Percentiles rank a stretch among this genome's conserved stretches.
These are phyloP conservation scores for Citropsis articulata DNA, from an alignment of 345 rosid species.

Conservation along the genomic window DNA sequence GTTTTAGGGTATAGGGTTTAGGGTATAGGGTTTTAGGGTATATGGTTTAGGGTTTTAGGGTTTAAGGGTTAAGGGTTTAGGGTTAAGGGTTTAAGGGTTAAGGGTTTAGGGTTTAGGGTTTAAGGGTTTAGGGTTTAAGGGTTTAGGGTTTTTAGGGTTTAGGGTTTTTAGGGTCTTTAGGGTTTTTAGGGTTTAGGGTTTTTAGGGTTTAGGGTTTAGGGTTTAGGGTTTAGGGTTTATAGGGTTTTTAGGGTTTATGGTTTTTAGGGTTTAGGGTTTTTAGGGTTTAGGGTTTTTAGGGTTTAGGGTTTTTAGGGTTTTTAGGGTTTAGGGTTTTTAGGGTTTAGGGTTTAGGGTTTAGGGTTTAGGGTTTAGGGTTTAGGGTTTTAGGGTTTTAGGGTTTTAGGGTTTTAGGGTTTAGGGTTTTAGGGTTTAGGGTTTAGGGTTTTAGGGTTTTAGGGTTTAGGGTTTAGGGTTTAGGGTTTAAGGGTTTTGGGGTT, in stretches of 20 bases:
- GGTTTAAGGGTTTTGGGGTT: too few species aligned
- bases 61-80: background rate
- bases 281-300: background rate
- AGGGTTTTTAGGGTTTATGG: background rate
- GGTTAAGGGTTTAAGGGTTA: background rate
- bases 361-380: too few species aligned
- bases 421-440: too few species aligned
- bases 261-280: background rate
- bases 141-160: background rate
- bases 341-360: too few species aligned
- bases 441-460: too few species aligned
- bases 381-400: too few species aligned
- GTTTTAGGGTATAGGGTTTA: conserved; percentile 6
- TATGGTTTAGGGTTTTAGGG: background rate
- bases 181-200: background rate
- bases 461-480: too few species aligned
- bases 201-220: background rate
- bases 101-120: background rate
- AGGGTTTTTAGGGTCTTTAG: too few species aligned
- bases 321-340: too few species aligned
- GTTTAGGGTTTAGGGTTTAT: background rate
- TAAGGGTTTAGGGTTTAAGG: background rate
- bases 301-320: background rate
- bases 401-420: too few species aligned
- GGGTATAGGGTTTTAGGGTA: too few species aligned